A percentile compares a stretch with the other conserved stretches of the same genome.
These are phyloP conservation scores for Backusella westeae DNA, from an alignment of 192 early-diverging fungal species.

Conservation along the genomic window DNA sequence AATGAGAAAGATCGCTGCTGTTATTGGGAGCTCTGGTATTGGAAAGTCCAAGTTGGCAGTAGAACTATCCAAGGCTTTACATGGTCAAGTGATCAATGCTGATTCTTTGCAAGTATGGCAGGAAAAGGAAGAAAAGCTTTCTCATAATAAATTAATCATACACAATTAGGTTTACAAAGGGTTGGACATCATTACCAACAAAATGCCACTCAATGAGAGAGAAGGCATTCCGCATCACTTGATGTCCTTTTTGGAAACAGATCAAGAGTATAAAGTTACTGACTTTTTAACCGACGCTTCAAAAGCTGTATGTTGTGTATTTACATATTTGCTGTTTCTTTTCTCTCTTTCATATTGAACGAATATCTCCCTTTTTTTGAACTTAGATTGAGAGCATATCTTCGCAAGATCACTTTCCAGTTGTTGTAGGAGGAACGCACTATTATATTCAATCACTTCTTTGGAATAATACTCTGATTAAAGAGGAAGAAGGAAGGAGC, in stretches of 20 bases:
- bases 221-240: constrained; percentile 79
- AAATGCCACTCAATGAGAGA: constrained; percentile 72
- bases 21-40: constrained; percentile 91
- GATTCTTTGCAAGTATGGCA: constrained; percentile 87
- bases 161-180: constrained; percentile 76
- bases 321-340: neutral
- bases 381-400: constrained; percentile 78
- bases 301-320: constrained; percentile 45
- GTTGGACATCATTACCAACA: constrained; percentile 94
- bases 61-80: constrained; percentile 75
- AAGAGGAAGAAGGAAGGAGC: constrained; percentile 22
- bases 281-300: constrained; percentile 83
- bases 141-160: neutral
- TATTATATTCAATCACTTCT: constrained; percentile 95
- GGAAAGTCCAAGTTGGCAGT: constrained; percentile 96
- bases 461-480: constrained; percentile 70
- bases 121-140: neutral
- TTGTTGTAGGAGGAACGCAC: constrained; percentile 94
- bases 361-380: neutral
- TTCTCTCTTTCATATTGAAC: neutral
- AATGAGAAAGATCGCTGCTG: constrained; percentile 48
- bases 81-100: constrained; percentile 91
- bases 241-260: constrained; percentile 70
- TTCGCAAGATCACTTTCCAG: constrained; percentile 64
- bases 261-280: constrained; percentile 81